These are phyloP conservation scores for Sonneratia alba DNA, from an alignment of 345 rosid genomes.

Conservation along the genomic window DNA sequence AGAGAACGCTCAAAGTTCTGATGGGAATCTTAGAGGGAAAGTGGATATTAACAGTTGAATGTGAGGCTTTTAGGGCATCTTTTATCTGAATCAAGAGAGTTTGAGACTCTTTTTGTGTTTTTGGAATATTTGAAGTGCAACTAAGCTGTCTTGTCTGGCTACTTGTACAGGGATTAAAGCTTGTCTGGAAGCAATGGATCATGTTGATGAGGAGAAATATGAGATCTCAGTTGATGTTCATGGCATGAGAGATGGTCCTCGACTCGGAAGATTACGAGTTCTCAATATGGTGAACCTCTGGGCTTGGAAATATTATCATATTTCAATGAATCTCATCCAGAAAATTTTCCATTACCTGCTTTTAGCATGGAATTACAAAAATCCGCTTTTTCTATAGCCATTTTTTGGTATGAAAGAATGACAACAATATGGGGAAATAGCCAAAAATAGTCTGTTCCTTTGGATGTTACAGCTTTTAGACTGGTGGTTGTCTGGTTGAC, in stretches of 20 bases:
- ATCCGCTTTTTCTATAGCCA: neutral
- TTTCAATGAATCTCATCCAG: neutral
- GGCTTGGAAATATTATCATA: neutral
- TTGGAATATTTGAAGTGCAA: neutral
- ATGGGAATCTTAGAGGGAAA: slow-evolving; percentile 89
- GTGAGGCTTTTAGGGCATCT: slow-evolving; percentile 34
- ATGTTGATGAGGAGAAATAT: slow-evolving; percentile 54
- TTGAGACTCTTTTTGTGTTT: neutral
- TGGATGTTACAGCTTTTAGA: too few species aligned
- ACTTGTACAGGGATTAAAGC: slow-evolving; percentile 56
- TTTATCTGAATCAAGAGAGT: neutral
- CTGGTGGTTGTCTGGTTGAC: too few species aligned
- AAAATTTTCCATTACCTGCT: neutral
- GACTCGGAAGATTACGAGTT: slow-evolving; percentile 60
- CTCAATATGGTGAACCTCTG: slow-evolving; percentile 45
- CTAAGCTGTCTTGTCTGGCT: neutral
- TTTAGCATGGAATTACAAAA: neutral
- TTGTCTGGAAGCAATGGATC: slow-evolving; percentile 40
- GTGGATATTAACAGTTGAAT: slow-evolving; percentile 72
- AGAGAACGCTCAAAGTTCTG: slow-evolving; percentile 70
- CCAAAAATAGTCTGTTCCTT: neutral
- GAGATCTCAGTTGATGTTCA: slow-evolving; percentile 60
- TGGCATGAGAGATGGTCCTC: slow-evolving; percentile 69
- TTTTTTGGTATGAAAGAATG: neutral
- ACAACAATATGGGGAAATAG: neutral